Evolutionary conservation across 1,139 yeast genomes (phyloP), one percentile per base, ranked within the genome.

Genomic region (Saccharomyces pastorianus): DNA sequence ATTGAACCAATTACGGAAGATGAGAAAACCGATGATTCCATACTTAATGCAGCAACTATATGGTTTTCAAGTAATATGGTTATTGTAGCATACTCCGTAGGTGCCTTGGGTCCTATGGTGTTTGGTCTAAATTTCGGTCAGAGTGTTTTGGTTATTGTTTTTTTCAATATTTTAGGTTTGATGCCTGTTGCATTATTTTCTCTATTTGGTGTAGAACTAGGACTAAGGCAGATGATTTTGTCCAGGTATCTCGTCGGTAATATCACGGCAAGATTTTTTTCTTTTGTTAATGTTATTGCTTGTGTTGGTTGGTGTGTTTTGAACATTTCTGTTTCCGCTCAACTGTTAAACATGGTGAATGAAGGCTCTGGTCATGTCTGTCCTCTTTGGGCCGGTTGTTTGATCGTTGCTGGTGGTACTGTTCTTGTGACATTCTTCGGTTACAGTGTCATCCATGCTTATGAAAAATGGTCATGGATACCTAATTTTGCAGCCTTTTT

Each of bases 221-320:
- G 96, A 61, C 76, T 90, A 61, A 83, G 97, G 72, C 96, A 90
- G 72, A 85, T 89, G 88, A 78, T 87, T 50, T 70, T 90, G 59
- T 82, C 95, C 17, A 80, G 91, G 60, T 89, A 78, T 72, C 77
- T 90, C 66, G 77, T 84, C 64, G 97, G 97, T 64, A 82, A 84
- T 69, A 70, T 75, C 48, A 83, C 86, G 52, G 84, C 86, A 72
- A 80, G 95, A 69, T 76, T 89, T 56, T 86, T 89, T 66, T 84
- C 95, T n/a, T 70, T 84, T 47, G 76, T 90, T 66, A 89, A 89
- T 68, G 80, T 84, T 64, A 72, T 90, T 64, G 93, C 96, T 23
- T 88, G 96, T 78, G 80, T 89, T 58, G 96, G 97, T 61, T 90
- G 96, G 96, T 90, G 95, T 71, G 89, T 96, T 14, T 95, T 88